Base-by-base conservation (phyloP, 2,329 filamentous ascomycete species). In the Talaromyces sp. region DNA sequence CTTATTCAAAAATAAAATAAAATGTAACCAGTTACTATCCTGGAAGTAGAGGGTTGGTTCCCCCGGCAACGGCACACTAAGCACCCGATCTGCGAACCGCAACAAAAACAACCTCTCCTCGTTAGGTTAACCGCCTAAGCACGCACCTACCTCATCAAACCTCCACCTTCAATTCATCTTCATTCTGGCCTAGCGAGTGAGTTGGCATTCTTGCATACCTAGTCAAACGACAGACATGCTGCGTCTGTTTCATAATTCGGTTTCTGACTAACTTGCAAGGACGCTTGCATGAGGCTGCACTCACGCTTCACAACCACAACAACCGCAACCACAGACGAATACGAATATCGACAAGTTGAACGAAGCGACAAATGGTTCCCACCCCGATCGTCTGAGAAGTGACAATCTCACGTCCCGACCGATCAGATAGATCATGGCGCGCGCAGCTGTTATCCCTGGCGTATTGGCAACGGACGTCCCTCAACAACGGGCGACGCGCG, bases 381-480 rank as follows among this genome's bases (percentile, higher is more conserved):
- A 36, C 8, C 3, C 27, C 0, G 25, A 10, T 2, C 1, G 5
- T 2, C 7, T 56, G 6, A 34, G 22, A 19, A 19, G 51, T 54
- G 51, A 54, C 2, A 25, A 1, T 2, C 1, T 36, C 53, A 25
- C 53, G 10, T 15, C 19, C 40, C 10, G 40, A 43, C 13, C 36
- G 36, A 43, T 6, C 5, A 3, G 2, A 45, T 19, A 19, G 25
- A 54, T 53, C 3, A 67, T 67, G 66, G 66, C 66, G 22, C 66
- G 66, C 45, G 62, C 63, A 27, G 66, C 66, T 19, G 63, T 65
- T 7, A 67, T 67, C 1, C 62, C 63, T 4, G 64, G 53, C 13
- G 53, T 66, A 5, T 58, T 53, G 15, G 34, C 61, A 5, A 31
- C 51, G 29, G 51, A 65, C 19, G 38, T 25, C 15, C 63, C 66